Conservation (phyloP, 1,139 yeast genomes). For the Pneumocystis oryctolagi region DNA sequence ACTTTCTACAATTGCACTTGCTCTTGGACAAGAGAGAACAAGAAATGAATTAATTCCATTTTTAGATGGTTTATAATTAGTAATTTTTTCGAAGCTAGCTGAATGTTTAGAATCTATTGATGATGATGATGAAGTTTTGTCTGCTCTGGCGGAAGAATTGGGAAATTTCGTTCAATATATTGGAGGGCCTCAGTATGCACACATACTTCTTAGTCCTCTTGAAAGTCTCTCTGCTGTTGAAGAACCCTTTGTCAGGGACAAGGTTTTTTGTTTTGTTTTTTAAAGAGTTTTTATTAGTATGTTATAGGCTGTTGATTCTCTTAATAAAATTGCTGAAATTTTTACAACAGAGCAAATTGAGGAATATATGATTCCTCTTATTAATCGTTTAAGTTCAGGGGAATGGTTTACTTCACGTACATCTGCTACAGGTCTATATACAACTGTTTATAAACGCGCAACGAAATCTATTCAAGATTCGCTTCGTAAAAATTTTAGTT, state of each 20-base stretch:
- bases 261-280: conserved; percentile 20
- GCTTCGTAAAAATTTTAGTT: conserved; percentile 50
- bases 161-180: conserved; percentile 75
- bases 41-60: conserved; percentile 81
- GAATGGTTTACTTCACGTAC: conserved; percentile 93
- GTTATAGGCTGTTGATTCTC: conserved; percentile 58
- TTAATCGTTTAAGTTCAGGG: conserved; percentile 65
- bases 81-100: not conserved
- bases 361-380: conserved; percentile 55
- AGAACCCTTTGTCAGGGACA: conserved; percentile 94
- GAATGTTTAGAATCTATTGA: conserved; percentile 65
- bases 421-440: conserved; percentile 80
- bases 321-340: conserved; percentile 53
- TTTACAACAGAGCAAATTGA: conserved; percentile 54
- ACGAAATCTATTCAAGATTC: conserved; percentile 34
- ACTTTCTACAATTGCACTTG: conserved; percentile 84
- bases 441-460: conserved; percentile 52
- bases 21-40: conserved; percentile 88
- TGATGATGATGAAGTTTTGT: conserved; percentile 95
- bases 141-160: conserved; percentile 80
- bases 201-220: conserved; percentile 67
- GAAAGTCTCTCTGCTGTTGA: conserved; percentile 84
- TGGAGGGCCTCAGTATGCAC: conserved; percentile 73
- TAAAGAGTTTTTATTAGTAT: not conserved
- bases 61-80: conserved; percentile 32